Base-by-base conservation (phyloP, 805 yeast species). In the Brettanomyces custersianus region DNA sequence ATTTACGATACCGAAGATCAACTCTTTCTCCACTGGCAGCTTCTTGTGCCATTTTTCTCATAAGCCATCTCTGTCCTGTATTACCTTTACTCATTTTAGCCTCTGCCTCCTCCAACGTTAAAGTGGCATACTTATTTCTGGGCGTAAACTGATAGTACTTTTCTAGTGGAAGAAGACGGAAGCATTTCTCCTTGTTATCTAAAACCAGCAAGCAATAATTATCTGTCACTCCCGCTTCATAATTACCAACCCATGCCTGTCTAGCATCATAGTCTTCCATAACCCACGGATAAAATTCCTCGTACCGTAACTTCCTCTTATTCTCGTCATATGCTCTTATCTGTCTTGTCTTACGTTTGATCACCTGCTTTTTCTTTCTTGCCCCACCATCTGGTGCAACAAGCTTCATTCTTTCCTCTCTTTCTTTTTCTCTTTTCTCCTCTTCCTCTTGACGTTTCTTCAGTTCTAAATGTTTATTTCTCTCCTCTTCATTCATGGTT, bases 211-310 rank as follows among this genome's bases (percentile, higher is more conserved):
- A 63, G 8, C 85, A 95, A 44, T 84, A 85, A n/a, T 83, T 68
- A 45, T 86, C 96, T 15, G 87, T 74, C 36, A 74, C 72, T 31
- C 83, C 84, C 2, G 96, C 97, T 62, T 92, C 98, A 60, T 85
- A 92, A 47, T 80, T 82, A 25, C 97, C 96, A 15, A 88, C 96
- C 82, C 85, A 92, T 0, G 94, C 90, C 54, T 92, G 90, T 41
- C 74, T 71, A 31, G 95, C 95, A 51, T 87, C 96, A 56, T 83
- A 90, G 60, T 92, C 98, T 62, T 92, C 98, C 68, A 92, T 65
- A 13, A 92, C 95, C 98, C 98, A 92, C 0, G 98, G 98, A 50
- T 84, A 90, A 56, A 80, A 85, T 60, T 92, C 98, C 61, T 92
- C 98, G 54, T 90, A 92, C 53, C 97, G 70, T 43, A 92, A 65